Evolutionary conservation across 78 protist species (phyloP).

Genomic region (Blattamonas nauphoetae): DNA sequence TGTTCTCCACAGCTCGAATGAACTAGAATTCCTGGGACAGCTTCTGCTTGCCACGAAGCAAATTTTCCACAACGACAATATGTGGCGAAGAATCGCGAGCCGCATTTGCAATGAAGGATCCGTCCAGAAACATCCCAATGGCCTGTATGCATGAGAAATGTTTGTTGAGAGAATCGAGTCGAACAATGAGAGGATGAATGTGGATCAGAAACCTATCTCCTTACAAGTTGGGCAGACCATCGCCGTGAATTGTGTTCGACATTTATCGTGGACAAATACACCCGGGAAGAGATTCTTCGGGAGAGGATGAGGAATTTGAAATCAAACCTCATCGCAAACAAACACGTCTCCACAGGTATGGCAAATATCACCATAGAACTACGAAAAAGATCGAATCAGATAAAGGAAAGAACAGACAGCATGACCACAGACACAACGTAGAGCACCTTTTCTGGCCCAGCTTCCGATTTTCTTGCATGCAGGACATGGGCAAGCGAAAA

Average conservation of each 20-base stretch:
- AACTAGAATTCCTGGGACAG: not conserved
- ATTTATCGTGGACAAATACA: not conserved
- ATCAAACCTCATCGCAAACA: not conserved
- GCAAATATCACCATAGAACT: not conserved
- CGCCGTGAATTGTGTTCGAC: not conserved
- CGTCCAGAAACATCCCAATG: constrained; percentile 1
- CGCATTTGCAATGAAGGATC: not conserved
- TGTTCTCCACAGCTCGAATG: not conserved
- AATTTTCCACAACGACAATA: not conserved
- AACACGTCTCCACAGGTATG: not conserved
- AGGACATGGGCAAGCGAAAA: not conserved
- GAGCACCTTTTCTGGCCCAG: not conserved
- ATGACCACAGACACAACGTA: not conserved
- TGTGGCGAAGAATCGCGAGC: not conserved
- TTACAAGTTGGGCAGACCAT: not conserved
- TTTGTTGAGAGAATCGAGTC: too few species aligned
- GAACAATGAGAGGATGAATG: too few species aligned
- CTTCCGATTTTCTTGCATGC: not conserved
- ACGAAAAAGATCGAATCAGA: not conserved
- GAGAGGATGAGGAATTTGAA: not conserved
- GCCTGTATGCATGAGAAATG: too few species aligned
- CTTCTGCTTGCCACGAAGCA: constrained; percentile 2
- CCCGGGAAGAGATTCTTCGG: not conserved
- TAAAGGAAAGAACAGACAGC: not conserved
- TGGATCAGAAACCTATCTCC: too few species aligned